Evolutionary conservation across 805 yeast species (phyloP).

Genomic region (Sugiyamaella chiloensis): DNA sequence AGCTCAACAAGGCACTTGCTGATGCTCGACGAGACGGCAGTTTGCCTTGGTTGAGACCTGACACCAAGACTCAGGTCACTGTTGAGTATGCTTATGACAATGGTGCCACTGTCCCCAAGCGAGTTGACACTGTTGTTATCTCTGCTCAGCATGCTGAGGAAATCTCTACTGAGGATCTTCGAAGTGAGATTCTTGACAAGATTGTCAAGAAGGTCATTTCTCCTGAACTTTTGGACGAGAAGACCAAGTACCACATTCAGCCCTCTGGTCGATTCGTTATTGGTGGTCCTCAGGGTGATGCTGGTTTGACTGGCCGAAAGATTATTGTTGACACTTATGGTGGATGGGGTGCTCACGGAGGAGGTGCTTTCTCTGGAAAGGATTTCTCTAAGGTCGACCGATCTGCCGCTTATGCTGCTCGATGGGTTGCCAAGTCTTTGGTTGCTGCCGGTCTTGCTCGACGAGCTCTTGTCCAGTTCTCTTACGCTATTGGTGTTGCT

Average conservation of each 20-base stretch:
- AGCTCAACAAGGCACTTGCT: constrained; percentile 94
- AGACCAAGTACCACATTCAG: constrained; percentile 96
- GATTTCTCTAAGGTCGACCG: constrained; percentile 99
- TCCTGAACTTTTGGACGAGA: constrained; percentile 82
- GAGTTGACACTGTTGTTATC: constrained; percentile 97
- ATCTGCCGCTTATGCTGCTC: constrained; percentile 99
- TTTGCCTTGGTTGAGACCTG: constrained; percentile 97
- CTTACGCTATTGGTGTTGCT: constrained; percentile 99
- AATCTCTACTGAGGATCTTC: constrained; percentile 88
- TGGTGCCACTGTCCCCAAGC: constrained; percentile 92
- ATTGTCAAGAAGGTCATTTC: constrained; percentile 92
- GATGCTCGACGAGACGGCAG: constrained; percentile 96
- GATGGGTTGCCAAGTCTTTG: constrained; percentile 99
- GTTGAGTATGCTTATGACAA: constrained; percentile 90
- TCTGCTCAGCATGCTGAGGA: constrained; percentile 98
- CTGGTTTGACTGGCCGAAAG: constrained; percentile 99
- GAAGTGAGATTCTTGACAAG: constrained; percentile 72
- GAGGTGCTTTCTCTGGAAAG: constrained; percentile 99
- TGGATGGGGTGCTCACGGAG: constrained; percentile 99
- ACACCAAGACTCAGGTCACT: constrained; percentile 99
- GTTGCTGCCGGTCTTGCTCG: constrained; percentile 92
- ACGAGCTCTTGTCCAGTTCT: constrained; percentile 97
- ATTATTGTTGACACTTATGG: constrained; percentile 99
- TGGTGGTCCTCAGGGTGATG: constrained; percentile 99
- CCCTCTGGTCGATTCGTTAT: constrained; percentile 99